Base-by-base conservation (phyloP, 139 green algal species). In the Gonium pectorale region DNA sequence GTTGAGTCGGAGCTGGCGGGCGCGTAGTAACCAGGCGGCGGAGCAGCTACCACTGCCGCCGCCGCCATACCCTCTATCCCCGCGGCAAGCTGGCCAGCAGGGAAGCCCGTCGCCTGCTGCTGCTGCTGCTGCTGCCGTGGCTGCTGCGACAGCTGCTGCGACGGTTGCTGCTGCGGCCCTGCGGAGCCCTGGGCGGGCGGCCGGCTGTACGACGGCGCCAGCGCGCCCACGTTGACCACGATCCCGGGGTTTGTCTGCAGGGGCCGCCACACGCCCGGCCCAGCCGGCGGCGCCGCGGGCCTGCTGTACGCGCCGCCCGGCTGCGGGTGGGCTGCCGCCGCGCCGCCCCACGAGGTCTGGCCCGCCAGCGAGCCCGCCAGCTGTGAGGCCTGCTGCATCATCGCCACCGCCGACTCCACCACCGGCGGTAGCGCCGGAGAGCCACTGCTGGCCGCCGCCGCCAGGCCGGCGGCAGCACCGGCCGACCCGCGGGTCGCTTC, bases 331-430 rank as follows among this genome's bases (percentile, higher is more conserved):
- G 26, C 31, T 2, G 67, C 8, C 37, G 38, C 22, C 40, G 40
- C n/a, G 22, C 38, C 8, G 9, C 67, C 38, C n/a, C 40, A 40
- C 26, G 67, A 26, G 9, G 21, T 74, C 38, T 21, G 67, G 49
- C 2, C 22, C 35, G 33, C 71, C 71, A 81, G 54, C 26, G 40
- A 35, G 13, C 56, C 38, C 37, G 75, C 59, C n/a, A 82, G 75
- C 60, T 82, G 33, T 2, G 59, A 62, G 17, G 60, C 75, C 40
- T 44, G 40, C 31, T 60, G 27, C 75, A 82, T 71, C 75, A 71
- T 71, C 3, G n/a, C 44, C n/a, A 82, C 19, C 17, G 75, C 75
- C 2, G 27, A 31, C 41, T 71, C 56, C 6, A 82, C 17, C 29
- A 82, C 4, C 0, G 56, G 75, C 27, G 56, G 26, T n/a, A 82